Percentiles rank a stretch among this genome's conserved stretches.
phyloP scores from a whole-genome alignment of 495 filamentous ascomycete species.

The Xylaria venustula region DNA sequence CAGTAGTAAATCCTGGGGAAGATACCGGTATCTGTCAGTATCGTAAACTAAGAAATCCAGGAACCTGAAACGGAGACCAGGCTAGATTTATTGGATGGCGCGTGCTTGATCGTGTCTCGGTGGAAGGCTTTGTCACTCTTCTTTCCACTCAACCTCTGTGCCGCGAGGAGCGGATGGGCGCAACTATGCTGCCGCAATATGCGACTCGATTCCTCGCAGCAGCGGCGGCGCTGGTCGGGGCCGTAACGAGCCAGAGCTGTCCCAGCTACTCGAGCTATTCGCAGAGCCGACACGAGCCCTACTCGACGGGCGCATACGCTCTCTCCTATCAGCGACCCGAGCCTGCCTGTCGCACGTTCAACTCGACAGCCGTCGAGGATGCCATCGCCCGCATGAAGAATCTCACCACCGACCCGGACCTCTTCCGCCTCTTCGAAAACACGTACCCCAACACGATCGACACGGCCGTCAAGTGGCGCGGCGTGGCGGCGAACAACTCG shows the following conservation, averaged over 20 bases:
- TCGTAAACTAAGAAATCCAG: too few species aligned
- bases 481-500: slow-evolving; percentile 46
- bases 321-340: slow-evolving; percentile 57
- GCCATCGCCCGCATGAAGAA: slow-evolving; percentile 44
- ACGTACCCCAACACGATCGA: slow-evolving; percentile 62
- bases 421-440: slow-evolving; percentile 62
- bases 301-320: slow-evolving; percentile 39
- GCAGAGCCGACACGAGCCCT: slow-evolving; percentile 30
- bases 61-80: not conserved
- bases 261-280: slow-evolving; percentile 26
- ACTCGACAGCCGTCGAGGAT: slow-evolving; percentile 51
- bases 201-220: slow-evolving; percentile 3
- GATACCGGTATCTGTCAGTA: too few species aligned
- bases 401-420: slow-evolving; percentile 56
- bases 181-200: slow-evolving; percentile 3
- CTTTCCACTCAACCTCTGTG: not conserved
- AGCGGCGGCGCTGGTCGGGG: not conserved
- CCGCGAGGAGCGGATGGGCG: not conserved
- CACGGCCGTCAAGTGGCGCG: slow-evolving; percentile 61
- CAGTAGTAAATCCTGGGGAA: too few species aligned
- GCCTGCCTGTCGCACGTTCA: slow-evolving; percentile 58
- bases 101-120: not conserved
- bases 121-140: not conserved
- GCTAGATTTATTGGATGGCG: not conserved
- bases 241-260: slow-evolving; percentile 5